Base-by-base conservation (phyloP, 352 stramenopile genomes). In the Pythium aphanidermatum region DNA sequence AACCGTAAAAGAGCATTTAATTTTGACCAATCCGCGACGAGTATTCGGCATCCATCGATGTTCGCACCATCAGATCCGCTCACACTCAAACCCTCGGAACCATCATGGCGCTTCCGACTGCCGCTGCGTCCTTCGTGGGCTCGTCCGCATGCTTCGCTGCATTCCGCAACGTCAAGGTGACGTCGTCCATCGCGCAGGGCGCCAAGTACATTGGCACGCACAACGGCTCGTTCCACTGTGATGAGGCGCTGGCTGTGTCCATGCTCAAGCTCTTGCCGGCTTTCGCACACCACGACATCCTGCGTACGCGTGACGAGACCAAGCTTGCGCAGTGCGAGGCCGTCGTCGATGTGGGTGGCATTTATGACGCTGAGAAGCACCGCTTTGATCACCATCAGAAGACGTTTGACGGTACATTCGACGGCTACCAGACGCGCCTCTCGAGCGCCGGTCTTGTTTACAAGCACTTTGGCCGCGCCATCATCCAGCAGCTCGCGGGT, bases 321-420 rank as follows among this genome's bases (percentile, higher is more conserved):
- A 83, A 96, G 45, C 68, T 99, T n/a, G 70, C 80, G n/a, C 68
- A 83, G 30, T 96, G 92, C 45, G 83, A 98, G 44, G 95, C 96
- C 20, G 93, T 99, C 1, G 92, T 99, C 21, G 96, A 99, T 65
- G 96, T 99, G 0, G 95, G 95, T 2, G 96, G 94, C 13, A 62
- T 90, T 16, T 99, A 99, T 67, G 86, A 99, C 61, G 62, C 95
- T 31, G 51, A 71, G 3, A 57, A 52, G 33, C 63, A 85, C 31
- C 81, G 90, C 16, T 99, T 98, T 58, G 96, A 99, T 79, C 96
- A 99, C 70, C 96, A 99, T 73, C 96, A 99, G 75, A 83, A 96
- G 52, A 95, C 69, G 6, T 98, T 97, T 39, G 67, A 74, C 11
- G 73, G 79, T 29, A 91, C 77, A 2, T 92, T 97, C 35, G 77